Evolutionary conservation across 768 basidiomycete species (phyloP).

Genomic region (Royoungia palumana): DNA sequence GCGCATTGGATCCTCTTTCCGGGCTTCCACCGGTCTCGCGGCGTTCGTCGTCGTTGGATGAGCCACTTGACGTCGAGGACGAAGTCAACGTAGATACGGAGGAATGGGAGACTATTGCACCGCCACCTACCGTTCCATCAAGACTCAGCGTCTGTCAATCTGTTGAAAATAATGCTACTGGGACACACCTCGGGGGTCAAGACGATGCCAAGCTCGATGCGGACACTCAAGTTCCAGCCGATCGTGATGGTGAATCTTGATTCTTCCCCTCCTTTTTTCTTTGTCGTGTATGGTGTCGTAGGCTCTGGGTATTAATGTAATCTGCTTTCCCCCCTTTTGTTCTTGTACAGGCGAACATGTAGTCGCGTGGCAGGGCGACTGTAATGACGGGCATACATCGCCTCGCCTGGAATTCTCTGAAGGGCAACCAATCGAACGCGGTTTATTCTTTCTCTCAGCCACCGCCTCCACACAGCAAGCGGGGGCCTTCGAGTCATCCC

Average conservation of each 20-base stretch:
- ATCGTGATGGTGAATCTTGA: slow-evolving; percentile 45
- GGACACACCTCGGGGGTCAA: slow-evolving; percentile 16
- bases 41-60: slow-evolving; percentile 9
- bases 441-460: background rate
- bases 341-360: slow-evolving; percentile 21
- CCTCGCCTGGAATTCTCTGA: slow-evolving; percentile 2
- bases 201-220: slow-evolving; percentile 14
- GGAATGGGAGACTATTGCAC: slow-evolving; percentile 21
- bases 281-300: slow-evolving; percentile 24
- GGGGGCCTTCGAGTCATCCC: background rate
- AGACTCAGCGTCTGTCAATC: slow-evolving; percentile 20
- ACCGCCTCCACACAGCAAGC: slow-evolving; percentile 1
- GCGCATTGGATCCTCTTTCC: slow-evolving; percentile 55
- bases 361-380: slow-evolving; percentile 10
- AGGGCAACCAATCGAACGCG: slow-evolving; percentile 2
- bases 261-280: slow-evolving; percentile 18
- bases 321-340: background rate
- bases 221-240: slow-evolving; percentile 14
- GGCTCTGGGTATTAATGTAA: slow-evolving; percentile 32
- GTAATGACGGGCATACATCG: background rate
- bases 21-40: slow-evolving; percentile 29
- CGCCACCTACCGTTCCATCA: slow-evolving; percentile 20
- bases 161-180: slow-evolving; percentile 12
- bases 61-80: slow-evolving; percentile 18
- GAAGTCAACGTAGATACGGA: slow-evolving; percentile 24